Conservation (phyloP, 768 basidiomycete genomes). For the Naganishia antarctica region DNA sequence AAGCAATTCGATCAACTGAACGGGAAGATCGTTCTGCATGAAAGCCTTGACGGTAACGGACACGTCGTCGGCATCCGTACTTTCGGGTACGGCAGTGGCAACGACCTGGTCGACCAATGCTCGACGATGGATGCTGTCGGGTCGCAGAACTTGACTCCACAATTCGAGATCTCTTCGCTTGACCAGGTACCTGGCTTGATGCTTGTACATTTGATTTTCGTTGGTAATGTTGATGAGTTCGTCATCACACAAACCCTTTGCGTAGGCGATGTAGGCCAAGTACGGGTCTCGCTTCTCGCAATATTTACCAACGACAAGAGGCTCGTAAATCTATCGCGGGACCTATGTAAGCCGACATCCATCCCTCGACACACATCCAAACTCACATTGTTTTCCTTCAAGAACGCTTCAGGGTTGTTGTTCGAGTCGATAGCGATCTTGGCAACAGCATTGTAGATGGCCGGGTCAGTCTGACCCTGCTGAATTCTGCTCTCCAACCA, state of each 20-base stretch:
- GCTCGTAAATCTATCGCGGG: slow-evolving; percentile 76
- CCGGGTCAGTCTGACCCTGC: slow-evolving; percentile 85
- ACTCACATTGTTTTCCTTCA: slow-evolving; percentile 96
- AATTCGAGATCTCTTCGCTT: slow-evolving; percentile 91
- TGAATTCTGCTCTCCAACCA: slow-evolving; percentile 94
- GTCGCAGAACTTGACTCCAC: slow-evolving; percentile 88
- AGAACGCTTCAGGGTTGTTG: slow-evolving; percentile 93
- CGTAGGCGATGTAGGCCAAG: slow-evolving; percentile 97
- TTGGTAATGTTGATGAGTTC: slow-evolving; percentile 96
- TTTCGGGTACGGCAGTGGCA: slow-evolving; percentile 91
- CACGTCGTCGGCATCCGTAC: slow-evolving; percentile 96
- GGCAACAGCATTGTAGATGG: slow-evolving; percentile 93
- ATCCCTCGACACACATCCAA: background rate
- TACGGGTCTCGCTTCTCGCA: slow-evolving; percentile 98
- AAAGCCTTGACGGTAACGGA: slow-evolving; percentile 98
- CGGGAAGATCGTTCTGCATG: slow-evolving; percentile 90
- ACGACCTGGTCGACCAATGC: slow-evolving; percentile 90
- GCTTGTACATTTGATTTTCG: slow-evolving; percentile 99
- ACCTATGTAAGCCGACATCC: background rate
- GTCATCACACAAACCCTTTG: slow-evolving; percentile 97
- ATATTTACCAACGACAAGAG: slow-evolving; percentile 95
- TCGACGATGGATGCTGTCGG: slow-evolving; percentile 86
- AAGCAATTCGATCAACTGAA: slow-evolving; percentile 90
- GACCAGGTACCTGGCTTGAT: slow-evolving; percentile 95
- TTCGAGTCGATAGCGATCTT: slow-evolving; percentile 99